phyloP scores from a whole-genome alignment of 2,329 filamentous ascomycete genomes.

The Dendrostoma leiphaemia region DNA sequence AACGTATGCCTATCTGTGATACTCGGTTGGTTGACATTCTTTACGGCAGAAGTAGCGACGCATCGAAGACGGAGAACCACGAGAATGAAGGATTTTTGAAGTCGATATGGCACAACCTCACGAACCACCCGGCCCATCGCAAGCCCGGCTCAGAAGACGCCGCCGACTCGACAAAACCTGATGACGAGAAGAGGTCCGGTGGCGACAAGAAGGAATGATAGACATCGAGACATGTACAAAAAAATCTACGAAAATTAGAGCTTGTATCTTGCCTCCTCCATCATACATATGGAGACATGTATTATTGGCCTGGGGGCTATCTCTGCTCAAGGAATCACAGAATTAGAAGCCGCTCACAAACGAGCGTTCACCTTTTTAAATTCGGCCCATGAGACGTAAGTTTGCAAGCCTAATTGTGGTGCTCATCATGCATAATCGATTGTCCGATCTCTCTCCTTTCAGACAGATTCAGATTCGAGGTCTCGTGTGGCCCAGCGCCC shows the following conservation, averaged over 20 bases:
- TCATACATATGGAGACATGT: background rate
- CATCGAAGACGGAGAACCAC: conserved; percentile 44
- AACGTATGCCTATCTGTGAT: conserved; percentile 9
- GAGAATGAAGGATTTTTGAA: conserved; percentile 89
- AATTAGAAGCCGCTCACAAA: background rate
- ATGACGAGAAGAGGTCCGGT: conserved; percentile 19
- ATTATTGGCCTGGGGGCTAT: background rate
- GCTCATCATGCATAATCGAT: too few relatives aligned
- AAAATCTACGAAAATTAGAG: background rate
- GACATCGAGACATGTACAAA: background rate
- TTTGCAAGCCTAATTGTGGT: too few relatives aligned
- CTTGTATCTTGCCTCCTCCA: conserved; percentile 1
- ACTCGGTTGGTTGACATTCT: background rate
- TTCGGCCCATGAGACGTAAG: background rate
- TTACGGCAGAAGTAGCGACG: background rate
- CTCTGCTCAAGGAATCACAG: conserved; percentile 1
- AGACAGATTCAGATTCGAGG: too few relatives aligned
- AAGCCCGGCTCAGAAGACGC: conserved; percentile 29
- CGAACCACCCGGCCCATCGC: conserved; percentile 65
- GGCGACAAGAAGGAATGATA: conserved; percentile 19
- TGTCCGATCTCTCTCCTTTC: too few relatives aligned
- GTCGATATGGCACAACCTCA: conserved; percentile 88
- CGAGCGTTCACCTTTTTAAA: background rate
- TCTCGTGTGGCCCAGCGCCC: too few relatives aligned
- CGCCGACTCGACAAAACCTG: conserved; percentile 6